Base-by-base conservation (phyloP, 176 grass and related monocot species). In the Stipa capillata region DNA sequence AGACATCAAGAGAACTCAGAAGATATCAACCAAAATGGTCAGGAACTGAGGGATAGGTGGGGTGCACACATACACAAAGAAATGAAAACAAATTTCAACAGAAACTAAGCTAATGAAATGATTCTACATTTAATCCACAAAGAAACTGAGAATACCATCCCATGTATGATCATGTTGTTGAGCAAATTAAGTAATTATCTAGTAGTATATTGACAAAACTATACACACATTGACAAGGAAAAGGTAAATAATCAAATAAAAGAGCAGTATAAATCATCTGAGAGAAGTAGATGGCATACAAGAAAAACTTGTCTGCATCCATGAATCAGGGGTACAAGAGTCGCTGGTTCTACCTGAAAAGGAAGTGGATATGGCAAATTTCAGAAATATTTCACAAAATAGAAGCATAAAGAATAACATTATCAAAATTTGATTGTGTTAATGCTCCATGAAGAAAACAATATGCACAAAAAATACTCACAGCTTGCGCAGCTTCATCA, bases 401-500 rank as follows among this genome's bases (percentile, higher is more conserved):
- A 88, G 39, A 82, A 40, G 25, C 69, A 83, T 17, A 32, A 7
- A 84, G 8, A 48, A 80, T 66, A 50, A 4, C 7, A 81, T 60
- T 53, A 64, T 58, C 55, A 6, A 65, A 87, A 51, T 61, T 2
- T 56, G 15, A 67, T 77, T 31, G 27, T 42, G 55, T 51, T 58
- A 73, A 73, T 83, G 48, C 13, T 82, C 18, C 23, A 81, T 85
- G 13, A 18, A 28, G 14, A 20, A 80, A 44, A 65, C 15, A 48
- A 64, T 37, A 28, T 77, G 37, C 52, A 76, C 7, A 74, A 82
- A 53, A 49, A 69, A 66, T 39, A n/a, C 87, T 90, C 89, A 98
- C 95, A 83, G 95, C 95, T 94, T 98, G 92, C 55, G 95, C 92
- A 66, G 95, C 95, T 94, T 98, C 95, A 89, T 98, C 95, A 89